Base-by-base conservation (phyloP, 495 filamentous ascomycete species). In the Apiosordaria backusii region DNA sequence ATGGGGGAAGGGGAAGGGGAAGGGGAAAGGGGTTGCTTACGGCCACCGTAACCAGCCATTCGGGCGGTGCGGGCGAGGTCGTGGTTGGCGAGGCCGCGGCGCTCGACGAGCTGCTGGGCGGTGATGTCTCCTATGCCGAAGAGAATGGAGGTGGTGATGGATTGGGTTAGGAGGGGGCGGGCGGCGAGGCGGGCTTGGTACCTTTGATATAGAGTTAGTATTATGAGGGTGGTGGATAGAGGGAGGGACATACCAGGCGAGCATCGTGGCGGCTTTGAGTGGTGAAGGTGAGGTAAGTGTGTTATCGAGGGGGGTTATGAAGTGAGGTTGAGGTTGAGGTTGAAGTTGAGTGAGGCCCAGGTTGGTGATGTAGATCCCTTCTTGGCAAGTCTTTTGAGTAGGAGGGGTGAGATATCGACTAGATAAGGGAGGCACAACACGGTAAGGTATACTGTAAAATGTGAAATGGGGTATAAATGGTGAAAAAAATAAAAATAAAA, bases 81-180 rank as follows among this genome's bases (percentile, higher is more conserved):
- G 72, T 99, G 95, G 67, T 92, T 91, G 57, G 88, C 79, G 26
- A 90, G 66, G 40, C 93, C 93, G 70, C 82, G 85, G 74, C 86
- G 87, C 78, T 98, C 95, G 61, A 99, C 90, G n/a, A 80, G 83
- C 77, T 99, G 95, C 72, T 99, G 95, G n/a, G 95, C 92, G 62
- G 97, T 85, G 62, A 89, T 82, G 78, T 99, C 95, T 67, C 95
- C 95, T 19, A 92, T 88, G 50, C 89, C 93, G 76, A 98, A 99
- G 63, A 99, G 87, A 60, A 97, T 77, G 27, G 90, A 88, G 29
- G 93, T 96, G 58, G 92, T 96, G 65, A 96, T 76, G 74, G 88
- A 90, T 79, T 96, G 91, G 9, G 93, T 97, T 71, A 97, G 87
- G 65, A 97, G 81, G 64, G 94, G 94, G 72, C 88, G 85, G 71